Evolutionary conservation across 1,284 basidiomycete species (phyloP).

Genomic region (Cryptococcus depauperatus): DNA sequence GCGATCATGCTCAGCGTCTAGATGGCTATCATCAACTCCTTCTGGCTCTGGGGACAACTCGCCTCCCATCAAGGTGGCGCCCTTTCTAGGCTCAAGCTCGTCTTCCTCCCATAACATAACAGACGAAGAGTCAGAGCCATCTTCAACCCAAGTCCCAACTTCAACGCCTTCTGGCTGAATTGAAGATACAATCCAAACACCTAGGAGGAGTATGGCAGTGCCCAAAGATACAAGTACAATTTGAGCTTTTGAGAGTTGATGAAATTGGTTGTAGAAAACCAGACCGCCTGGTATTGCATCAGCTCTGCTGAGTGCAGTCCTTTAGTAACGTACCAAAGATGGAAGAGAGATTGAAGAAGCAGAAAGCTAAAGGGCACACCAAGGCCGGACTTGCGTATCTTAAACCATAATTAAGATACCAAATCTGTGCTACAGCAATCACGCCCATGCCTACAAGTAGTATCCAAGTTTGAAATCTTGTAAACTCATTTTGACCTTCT

Average conservation of each 20-base stretch:
- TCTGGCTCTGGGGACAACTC: conserved; percentile 14
- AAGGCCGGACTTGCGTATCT: conserved; percentile 77
- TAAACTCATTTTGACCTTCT: conserved; percentile 75
- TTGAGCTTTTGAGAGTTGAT: conserved; percentile 60
- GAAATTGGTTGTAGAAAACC: conserved; percentile 85
- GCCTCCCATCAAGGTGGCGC: conserved; percentile 16
- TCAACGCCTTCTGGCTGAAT: conserved; percentile 43
- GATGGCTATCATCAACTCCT: conserved; percentile 3
- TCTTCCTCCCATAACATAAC: conserved; percentile 17
- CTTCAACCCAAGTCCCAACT: conserved; percentile 45
- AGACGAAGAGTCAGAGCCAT: conserved; percentile 18
- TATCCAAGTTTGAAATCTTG: conserved; percentile 42
- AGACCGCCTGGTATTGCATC: conserved; percentile 50
- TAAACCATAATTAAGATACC: conserved; percentile 87
- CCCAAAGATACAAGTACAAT: conserved; percentile 69
- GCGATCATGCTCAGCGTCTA: not conserved
- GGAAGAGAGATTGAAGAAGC: conserved; percentile 88
- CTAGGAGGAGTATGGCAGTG: conserved; percentile 68
- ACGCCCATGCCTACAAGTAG: conserved; percentile 34
- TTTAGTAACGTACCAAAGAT: conserved; percentile 51
- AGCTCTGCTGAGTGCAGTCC: not conserved
- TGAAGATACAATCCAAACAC: conserved; percentile 75
- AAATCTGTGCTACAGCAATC: conserved; percentile 51
- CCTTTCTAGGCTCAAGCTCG: conserved; percentile 22
- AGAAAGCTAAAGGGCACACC: conserved; percentile 90